Percentiles rank a stretch among this genome's conserved stretches.
phyloP scores from a whole-genome alignment of 2,329 filamentous ascomycete genomes.

The Rutstroemia sp. region DNA sequence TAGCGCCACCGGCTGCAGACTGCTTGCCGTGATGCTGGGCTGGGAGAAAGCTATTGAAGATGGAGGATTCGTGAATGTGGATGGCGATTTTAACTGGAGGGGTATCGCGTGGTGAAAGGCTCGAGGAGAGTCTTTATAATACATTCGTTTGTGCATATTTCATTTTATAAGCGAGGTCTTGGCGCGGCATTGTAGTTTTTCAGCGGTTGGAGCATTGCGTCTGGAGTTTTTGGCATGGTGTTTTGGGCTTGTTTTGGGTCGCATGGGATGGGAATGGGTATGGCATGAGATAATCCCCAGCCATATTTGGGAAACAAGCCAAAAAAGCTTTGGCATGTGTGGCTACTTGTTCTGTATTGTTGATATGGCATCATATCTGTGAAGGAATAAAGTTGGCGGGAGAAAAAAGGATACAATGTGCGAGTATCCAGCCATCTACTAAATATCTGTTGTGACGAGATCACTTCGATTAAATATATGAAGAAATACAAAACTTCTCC shows the following conservation, averaged over 20 bases:
- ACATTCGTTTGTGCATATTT: neutral
- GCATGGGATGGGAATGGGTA: too few species aligned
- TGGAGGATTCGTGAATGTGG: slow-evolving; percentile 70
- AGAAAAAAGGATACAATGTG: too few species aligned
- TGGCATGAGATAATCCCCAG: too few species aligned
- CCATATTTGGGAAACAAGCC: too few species aligned
- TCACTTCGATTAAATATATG: too few species aligned
- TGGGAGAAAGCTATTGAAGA: slow-evolving; percentile 61
- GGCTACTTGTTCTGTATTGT: too few species aligned
- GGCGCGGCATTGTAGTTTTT: neutral
- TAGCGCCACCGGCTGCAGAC: slow-evolving; percentile 62
- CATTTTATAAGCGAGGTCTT: neutral
- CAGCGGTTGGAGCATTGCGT: neutral
- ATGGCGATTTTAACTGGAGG: slow-evolving; percentile 59
- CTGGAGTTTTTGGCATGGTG: neutral
- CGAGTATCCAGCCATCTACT: too few species aligned
- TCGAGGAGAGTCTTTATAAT: neutral
- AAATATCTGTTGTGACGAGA: too few species aligned
- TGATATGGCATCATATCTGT: too few species aligned
- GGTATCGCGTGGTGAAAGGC: slow-evolving; percentile 28
- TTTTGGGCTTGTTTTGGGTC: neutral
- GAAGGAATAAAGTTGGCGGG: too few species aligned
- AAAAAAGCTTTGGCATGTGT: too few species aligned
- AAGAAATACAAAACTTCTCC: too few species aligned
- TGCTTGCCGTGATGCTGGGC: slow-evolving; percentile 81